Percentiles rank a stretch among this genome's conserved stretches.
Evolutionary conservation across 306 rosid genomes (phyloP).

Genomic region (Cicer chorassanicum): DNA sequence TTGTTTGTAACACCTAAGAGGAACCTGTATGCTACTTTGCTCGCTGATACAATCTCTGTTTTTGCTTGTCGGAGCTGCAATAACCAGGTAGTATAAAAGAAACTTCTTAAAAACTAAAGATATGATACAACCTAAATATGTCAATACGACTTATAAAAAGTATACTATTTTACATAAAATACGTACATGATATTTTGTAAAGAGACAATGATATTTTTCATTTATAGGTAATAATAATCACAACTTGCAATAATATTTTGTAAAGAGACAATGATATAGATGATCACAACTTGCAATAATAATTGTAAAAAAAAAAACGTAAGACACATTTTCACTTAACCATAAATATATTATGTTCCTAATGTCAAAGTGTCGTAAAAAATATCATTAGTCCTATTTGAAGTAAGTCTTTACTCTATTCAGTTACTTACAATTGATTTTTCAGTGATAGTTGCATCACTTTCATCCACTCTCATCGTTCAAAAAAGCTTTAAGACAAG

Average conservation of each 20-base stretch:
- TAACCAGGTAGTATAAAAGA: conserved; percentile 3
- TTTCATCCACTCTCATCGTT: neutral
- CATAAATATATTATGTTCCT: too few species aligned
- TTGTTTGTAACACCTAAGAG: conserved; percentile 78
- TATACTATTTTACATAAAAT: neutral
- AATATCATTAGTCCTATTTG: neutral
- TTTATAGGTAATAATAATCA: too few species aligned
- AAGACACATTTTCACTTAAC: too few species aligned
- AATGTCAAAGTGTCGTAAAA: too few species aligned
- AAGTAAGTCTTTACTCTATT: neutral
- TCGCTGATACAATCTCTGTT: conserved; percentile 86
- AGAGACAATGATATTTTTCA: too few species aligned
- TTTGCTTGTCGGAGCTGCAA: conserved; percentile 96
- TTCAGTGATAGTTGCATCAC: neutral
- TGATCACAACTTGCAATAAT: too few species aligned
- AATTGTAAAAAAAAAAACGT: too few species aligned
- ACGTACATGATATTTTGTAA: too few species aligned
- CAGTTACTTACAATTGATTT: neutral
- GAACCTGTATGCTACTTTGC: conserved; percentile 96
- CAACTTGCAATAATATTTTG: too few species aligned
- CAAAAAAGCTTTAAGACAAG: neutral
- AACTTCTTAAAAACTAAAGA: neutral
- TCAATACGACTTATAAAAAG: neutral
- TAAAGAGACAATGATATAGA: too few species aligned
- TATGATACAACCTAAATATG: neutral